phyloP scores from a whole-genome alignment of 2,329 filamentous ascomycete genomes.

The Colletotrichum somersetense region DNA sequence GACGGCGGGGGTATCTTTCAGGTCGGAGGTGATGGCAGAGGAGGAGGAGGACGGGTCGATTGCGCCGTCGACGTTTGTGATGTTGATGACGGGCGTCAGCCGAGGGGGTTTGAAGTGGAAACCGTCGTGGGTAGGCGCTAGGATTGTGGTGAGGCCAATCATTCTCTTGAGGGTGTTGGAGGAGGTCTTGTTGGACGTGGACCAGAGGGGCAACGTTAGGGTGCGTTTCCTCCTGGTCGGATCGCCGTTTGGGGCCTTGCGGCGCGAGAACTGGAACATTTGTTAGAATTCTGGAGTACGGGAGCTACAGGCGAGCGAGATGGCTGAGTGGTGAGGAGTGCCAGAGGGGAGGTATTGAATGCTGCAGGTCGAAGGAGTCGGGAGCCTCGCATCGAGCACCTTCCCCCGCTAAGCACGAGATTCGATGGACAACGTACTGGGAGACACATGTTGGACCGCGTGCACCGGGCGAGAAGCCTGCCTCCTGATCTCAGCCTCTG shows the following conservation, averaged over 20 bases:
- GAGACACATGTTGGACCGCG: constrained; percentile 36
- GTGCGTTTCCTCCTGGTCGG: constrained; percentile 47
- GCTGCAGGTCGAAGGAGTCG: constrained; percentile 1
- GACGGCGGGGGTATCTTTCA: constrained; percentile 20
- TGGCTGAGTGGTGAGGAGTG: background rate
- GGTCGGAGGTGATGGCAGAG: constrained; percentile 29
- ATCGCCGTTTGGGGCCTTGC: constrained; percentile 24
- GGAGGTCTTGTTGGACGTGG: constrained; percentile 51
- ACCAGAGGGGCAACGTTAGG: constrained; percentile 57
- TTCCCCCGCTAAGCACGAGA: background rate
- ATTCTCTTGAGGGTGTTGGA: constrained; percentile 49
- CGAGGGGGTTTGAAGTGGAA: constrained; percentile 46
- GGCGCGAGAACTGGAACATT: constrained; percentile 35
- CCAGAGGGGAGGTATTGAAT: background rate
- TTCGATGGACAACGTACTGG: constrained; percentile 31
- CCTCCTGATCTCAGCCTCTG: background rate
- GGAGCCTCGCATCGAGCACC: constrained; percentile 14
- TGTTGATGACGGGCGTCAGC: constrained; percentile 37
- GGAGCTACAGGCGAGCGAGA: background rate
- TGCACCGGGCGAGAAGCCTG: constrained; percentile 21
- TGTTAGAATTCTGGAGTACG: constrained; percentile 11
- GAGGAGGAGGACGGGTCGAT: constrained; percentile 34
- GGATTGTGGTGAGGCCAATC: constrained; percentile 51
- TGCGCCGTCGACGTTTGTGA: constrained; percentile 40
- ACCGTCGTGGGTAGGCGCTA: constrained; percentile 47